These are phyloP conservation scores for Plasmodium knowlesi DNA, from an alignment of 169 alveolate genomes.

Conservation along the genomic window DNA sequence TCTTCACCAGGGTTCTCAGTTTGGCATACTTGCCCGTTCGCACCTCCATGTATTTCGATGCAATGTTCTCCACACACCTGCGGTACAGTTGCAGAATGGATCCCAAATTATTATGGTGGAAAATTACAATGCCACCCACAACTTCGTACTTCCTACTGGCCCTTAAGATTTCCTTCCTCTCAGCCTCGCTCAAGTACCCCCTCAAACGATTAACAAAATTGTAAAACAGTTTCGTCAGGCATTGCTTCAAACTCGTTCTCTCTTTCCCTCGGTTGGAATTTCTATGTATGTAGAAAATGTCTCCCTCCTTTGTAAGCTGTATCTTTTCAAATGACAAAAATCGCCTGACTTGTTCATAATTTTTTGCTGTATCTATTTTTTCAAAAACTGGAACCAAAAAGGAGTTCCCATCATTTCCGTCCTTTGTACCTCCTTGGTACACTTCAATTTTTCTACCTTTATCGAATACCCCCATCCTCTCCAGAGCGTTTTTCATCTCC, in stretches of 20 bases:
- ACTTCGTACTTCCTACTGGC: slow-evolving; percentile 54
- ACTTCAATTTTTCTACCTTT: slow-evolving; percentile 20
- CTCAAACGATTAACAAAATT: slow-evolving; percentile 25
- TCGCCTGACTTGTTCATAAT: not conserved
- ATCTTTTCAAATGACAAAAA: not conserved
- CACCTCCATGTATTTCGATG: not conserved
- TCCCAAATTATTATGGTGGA: slow-evolving; percentile 30
- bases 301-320: not conserved
- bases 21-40: not conserved
- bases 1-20: not conserved
- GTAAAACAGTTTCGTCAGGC: slow-evolving; percentile 10
- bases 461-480: slow-evolving; percentile 13
- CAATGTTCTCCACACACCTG: not conserved
- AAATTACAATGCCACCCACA: slow-evolving; percentile 26
- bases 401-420: not conserved
- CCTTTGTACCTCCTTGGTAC: not conserved
- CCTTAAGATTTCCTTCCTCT: slow-evolving; percentile 5
- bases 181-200: slow-evolving; percentile 16
- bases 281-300: not conserved
- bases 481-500: slow-evolving; percentile 37
- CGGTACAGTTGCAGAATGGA: slow-evolving; percentile 9
- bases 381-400: slow-evolving; percentile 17
- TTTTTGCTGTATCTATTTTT: not conserved
- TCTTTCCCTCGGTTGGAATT: not conserved
- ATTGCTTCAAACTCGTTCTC: slow-evolving; percentile 1